Evolutionary conservation across 2,329 filamentous ascomycete genomes (phyloP).

Genomic region (Didymella exigua): DNA sequence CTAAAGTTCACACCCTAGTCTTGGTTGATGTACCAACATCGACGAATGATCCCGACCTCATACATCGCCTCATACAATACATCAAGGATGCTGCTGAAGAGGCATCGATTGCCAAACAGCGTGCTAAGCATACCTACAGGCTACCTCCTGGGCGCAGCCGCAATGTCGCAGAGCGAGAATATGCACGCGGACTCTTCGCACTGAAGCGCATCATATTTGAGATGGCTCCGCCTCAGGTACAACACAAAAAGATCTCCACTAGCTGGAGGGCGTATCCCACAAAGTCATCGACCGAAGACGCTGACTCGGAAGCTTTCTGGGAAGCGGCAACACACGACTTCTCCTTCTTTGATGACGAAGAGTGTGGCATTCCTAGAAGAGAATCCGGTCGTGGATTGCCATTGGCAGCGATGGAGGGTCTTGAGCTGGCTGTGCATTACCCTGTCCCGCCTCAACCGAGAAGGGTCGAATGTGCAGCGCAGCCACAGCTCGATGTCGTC

Average conservation of each 20-base stretch:
- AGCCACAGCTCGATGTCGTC: slow-evolving; percentile 55
- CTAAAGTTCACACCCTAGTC: slow-evolving; percentile 60
- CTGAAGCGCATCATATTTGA: slow-evolving; percentile 63
- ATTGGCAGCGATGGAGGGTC: slow-evolving; percentile 53
- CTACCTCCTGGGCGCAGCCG: slow-evolving; percentile 63
- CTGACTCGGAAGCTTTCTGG: slow-evolving; percentile 65
- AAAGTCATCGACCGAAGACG: slow-evolving; percentile 64
- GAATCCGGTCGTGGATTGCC: slow-evolving; percentile 54
- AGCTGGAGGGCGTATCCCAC: slow-evolving; percentile 54
- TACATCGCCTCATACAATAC: slow-evolving; percentile 56
- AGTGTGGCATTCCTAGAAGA: slow-evolving; percentile 57
- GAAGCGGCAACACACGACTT: slow-evolving; percentile 64
- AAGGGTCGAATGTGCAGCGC: slow-evolving; percentile 16
- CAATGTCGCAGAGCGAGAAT: slow-evolving; percentile 55
- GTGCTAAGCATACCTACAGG: slow-evolving; percentile 62
- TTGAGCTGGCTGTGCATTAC: slow-evolving; percentile 39
- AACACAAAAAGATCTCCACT: slow-evolving; percentile 47
- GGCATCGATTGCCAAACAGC: slow-evolving; percentile 57
- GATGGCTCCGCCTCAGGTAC: slow-evolving; percentile 35
- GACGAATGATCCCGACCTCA: slow-evolving; percentile 49
- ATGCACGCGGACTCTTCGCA: slow-evolving; percentile 60
- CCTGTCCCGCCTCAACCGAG: slow-evolving; percentile 16
- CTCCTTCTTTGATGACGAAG: slow-evolving; percentile 65
- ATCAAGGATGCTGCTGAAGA: slow-evolving; percentile 64
- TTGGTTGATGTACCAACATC: slow-evolving; percentile 62